Percentiles rank a stretch among this genome's conserved stretches.
Evolutionary conservation across 768 basidiomycete genomes (phyloP).

Genomic region (Trametes cinnabarina): DNA sequence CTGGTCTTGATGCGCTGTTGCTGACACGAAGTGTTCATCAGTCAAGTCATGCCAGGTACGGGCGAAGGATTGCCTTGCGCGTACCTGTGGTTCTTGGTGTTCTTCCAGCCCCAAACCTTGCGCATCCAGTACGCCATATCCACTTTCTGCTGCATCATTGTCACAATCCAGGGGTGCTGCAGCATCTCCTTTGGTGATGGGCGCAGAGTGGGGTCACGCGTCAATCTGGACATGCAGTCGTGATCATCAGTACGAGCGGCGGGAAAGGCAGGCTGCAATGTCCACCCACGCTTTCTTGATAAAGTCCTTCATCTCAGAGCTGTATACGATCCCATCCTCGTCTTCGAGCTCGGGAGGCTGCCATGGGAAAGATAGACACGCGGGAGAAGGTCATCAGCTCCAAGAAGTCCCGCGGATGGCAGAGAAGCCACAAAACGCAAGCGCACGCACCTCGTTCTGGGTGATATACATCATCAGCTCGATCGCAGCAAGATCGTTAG

Average conservation of each 20-base stretch:
- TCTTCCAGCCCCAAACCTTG: constrained; percentile 79
- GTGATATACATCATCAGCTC: constrained; percentile 92
- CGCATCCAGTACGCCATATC: constrained; percentile 89
- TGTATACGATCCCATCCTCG: constrained; percentile 66
- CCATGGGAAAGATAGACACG: constrained; percentile 20
- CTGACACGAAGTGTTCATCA: not conserved
- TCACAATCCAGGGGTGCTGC: constrained; percentile 77
- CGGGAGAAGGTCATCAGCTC: constrained; percentile 17
- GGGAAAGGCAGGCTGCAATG: not conserved
- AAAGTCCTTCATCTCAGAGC: constrained; percentile 87
- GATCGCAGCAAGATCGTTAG: constrained; percentile 87
- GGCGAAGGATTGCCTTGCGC: no score
- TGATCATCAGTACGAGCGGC: not conserved
- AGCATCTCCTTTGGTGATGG: constrained; percentile 85
- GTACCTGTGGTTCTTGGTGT: constrained; percentile 32
- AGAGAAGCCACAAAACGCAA: constrained; percentile 2
- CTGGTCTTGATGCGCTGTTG: constrained; percentile 28
- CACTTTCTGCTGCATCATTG: constrained; percentile 75
- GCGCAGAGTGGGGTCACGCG: constrained; percentile 61
- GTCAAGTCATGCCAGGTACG: no score
- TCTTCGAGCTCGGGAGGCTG: constrained; percentile 84
- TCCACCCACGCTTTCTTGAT: constrained; percentile 75
- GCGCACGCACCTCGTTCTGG: constrained; percentile 59
- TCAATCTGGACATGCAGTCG: constrained; percentile 50
- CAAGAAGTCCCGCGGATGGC: constrained; percentile 6